Conservation (phyloP, 23 red algal genomes). For the Gracilaria domingensis region DNA sequence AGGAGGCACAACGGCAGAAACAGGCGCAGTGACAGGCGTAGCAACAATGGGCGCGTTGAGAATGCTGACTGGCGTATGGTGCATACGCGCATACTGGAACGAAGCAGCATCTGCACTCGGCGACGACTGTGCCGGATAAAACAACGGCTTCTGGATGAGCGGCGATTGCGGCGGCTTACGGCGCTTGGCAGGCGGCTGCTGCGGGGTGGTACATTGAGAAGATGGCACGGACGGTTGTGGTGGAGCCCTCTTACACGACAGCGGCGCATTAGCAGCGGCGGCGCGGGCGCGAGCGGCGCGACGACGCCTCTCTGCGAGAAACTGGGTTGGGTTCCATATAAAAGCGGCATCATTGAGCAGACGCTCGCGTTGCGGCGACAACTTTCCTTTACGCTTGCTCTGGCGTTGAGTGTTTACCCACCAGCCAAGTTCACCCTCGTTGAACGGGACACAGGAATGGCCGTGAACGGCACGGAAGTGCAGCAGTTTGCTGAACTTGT, state of each 20-base stretch:
- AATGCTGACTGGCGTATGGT: conserved; percentile 19
- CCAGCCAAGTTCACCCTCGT: conserved; percentile 55
- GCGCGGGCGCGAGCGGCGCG: conserved; percentile 29
- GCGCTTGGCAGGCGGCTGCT: conserved; percentile 16
- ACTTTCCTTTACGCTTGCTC: conserved; percentile 60
- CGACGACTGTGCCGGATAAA: background rate
- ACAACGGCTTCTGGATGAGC: conserved; percentile 17
- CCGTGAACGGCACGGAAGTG: conserved; percentile 36
- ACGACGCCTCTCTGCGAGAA: conserved; percentile 30
- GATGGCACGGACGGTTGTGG: background rate
- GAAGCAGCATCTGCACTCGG: background rate
- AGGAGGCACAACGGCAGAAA: background rate
- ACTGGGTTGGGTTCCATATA: conserved; percentile 55
- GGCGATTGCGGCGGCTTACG: conserved; percentile 34
- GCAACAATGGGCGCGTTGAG: conserved; percentile 1
- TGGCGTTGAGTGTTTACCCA: conserved; percentile 72
- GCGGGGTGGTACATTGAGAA: background rate
- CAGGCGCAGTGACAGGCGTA: background rate
- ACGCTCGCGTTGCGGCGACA: conserved; percentile 30
- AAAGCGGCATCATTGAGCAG: conserved; percentile 56
- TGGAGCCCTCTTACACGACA: background rate
- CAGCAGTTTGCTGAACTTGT: conserved; percentile 63
- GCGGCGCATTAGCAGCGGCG: conserved; percentile 1
- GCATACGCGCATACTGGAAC: background rate
- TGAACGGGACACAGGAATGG: conserved; percentile 65